Evolutionary conservation across 2,329 filamentous ascomycete species (phyloP), one percentile per base, ranked within the genome.

Genomic region (Hansfordia pulvinata): DNA sequence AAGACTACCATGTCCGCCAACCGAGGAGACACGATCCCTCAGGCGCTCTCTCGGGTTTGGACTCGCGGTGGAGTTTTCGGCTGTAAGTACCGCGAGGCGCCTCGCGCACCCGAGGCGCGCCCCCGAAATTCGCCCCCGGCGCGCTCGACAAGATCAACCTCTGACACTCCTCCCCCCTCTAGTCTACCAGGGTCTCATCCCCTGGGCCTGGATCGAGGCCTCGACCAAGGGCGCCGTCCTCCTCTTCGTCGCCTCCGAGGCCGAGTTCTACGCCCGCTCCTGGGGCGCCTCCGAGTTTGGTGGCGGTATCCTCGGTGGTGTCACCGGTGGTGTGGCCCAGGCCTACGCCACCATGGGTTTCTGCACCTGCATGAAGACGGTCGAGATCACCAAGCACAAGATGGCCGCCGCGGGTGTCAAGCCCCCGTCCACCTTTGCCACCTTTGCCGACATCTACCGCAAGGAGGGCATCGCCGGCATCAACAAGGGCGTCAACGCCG

Each of bases 351-450:
- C 90, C 54, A 98, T 98, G 88, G 90, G 90, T 42, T 98, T 98
- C 76, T 98, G 90, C 63, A 98, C 90, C 35, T 98, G 90, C 73
- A 98, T 98, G 90, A 98, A 98, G 76, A 98, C 90, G 37, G 90
- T 96, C 41, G 90, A 98, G 60, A 98, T 98, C 60, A 98, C 90
- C 50, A 92, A 94, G 64, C 80, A 90, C 69, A 96, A 96, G 72
- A 66, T 90, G 49, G 85, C 83, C 10, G 77, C 83, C 18, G 41
- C 74, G 22, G 90, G 90, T 43, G 73, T 77, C 40, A 83, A 84
- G 62, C 82, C 84, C 14, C 81, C 75, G n/a, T 76, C 83, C 46
- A 96, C 90, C 40, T 92, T 93, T 56, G 70, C 75, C 43, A 96
- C 90, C 32, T 98, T 98, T 59, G 90, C 88, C 77, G 77, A 82